Evolutionary conservation across 2,329 filamentous ascomycete genomes (phyloP), one percentile per base, ranked within the genome.

Genomic region (Pseudopithomyces maydicus): DNA sequence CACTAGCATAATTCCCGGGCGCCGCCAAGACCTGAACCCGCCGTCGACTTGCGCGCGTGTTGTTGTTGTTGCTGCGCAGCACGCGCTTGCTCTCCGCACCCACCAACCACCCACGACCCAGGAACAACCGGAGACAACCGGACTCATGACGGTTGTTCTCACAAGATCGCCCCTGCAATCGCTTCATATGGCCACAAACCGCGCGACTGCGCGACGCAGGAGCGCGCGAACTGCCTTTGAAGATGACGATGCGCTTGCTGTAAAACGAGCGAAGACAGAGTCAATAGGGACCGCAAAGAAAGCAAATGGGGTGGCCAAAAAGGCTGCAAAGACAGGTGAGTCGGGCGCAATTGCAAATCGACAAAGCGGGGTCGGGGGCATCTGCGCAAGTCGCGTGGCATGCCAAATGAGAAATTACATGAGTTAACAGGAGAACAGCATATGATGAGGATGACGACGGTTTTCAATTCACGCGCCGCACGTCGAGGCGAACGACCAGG

Each of bases 361-460:
- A 23, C 43, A 23, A 38, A n/a, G 44, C 29, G 52, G 54, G 51
- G 19, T 36, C 33, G n/a, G 38, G 52, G 15, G 32, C 17, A 41
- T 15, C 43, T 47, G 58, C 52, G 55, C 55, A 51, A 53, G 22
- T 39, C 52, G 39, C 41, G 17, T 44, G 51, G 46, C 23, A 52
- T 38, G 15, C 36, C 44, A 48, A 19, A 54, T 50, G 38, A 48
- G 35, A 56, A 59, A 38, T 6, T 39, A 20, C 41, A 56, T 19
- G 19, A 22, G 51, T 63, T 69, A 41, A 67, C 59, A 48, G 23
- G 32, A 38, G 26, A 15, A 72, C 74, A 69, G 78, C 77, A 50
- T 80, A 80, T 58, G 76, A 79, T 19, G 78, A 82, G 64, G 70
- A 79, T 33, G 79, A 79, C 53, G 80, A 81, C 54, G 81, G 74